phyloP scores from a whole-genome alignment of 768 basidiomycete genomes.

The Boletus rubroflammeus region DNA sequence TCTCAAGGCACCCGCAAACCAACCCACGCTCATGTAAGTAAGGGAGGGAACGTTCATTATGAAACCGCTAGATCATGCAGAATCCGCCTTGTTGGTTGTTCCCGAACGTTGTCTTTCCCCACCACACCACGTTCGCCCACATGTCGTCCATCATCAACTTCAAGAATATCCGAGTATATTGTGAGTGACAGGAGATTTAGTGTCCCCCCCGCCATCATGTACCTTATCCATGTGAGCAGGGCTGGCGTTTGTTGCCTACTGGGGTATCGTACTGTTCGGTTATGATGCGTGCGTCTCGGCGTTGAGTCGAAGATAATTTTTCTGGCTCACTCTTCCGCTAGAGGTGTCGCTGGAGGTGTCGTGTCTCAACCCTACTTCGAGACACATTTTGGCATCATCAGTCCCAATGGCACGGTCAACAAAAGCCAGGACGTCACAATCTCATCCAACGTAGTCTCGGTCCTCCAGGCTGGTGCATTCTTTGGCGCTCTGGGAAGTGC shows the following conservation, averaged over 20 bases:
- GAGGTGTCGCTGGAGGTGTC: constrained; percentile 68
- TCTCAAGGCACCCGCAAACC: background rate
- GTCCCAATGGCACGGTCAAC: constrained; percentile 42
- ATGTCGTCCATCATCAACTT: constrained; percentile 13
- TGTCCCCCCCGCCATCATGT: background rate
- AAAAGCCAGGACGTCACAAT: constrained; percentile 43
- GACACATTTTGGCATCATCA: constrained; percentile 55
- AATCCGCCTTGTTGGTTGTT: background rate
- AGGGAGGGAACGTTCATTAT: background rate
- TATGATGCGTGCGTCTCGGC: constrained; percentile 59
- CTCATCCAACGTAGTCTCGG: constrained; percentile 83
- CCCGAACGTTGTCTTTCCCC: background rate
- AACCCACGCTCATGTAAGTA: background rate
- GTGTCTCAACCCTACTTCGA: constrained; percentile 61
- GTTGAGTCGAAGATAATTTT: no score
- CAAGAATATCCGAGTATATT: constrained; percentile 65
- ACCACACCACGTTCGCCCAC: background rate
- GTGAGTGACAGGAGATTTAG: constrained; percentile 33
- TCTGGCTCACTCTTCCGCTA: constrained; percentile 17
- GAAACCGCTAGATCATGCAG: background rate
- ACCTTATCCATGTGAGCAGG: constrained; percentile 35
- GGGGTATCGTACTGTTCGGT: constrained; percentile 81
- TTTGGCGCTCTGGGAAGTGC: constrained; percentile 79
- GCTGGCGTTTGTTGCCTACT: constrained; percentile 71
- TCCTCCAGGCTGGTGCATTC: constrained; percentile 84